Evolutionary conservation across 2,329 filamentous ascomycete species (phyloP), one percentile per base, ranked within the genome.

Genomic region (Hypoxylon sp.): DNA sequence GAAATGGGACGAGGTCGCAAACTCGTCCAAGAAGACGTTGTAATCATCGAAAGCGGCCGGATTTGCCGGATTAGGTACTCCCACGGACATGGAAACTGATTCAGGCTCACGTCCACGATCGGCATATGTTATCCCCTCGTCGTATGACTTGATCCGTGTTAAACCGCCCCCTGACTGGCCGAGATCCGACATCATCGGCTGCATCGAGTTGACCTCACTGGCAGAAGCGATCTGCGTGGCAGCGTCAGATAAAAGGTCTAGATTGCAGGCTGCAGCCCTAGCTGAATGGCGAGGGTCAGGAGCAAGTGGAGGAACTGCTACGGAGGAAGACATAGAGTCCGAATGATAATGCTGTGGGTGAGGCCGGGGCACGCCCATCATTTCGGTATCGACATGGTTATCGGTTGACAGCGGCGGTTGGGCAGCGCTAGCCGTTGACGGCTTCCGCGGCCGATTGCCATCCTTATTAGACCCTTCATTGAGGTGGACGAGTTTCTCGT

Each of bases 401-500:
- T 87, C 84, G 39, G 82, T 79, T 7, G 83, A 74, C n/a, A 82
- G 80, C 23, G 82, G 78, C 66, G 81, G 83, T 47, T 82, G 81
- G 62, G 78, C 73, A 61, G 76, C 74, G 57, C 77, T 79, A 58
- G 79, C 83, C 12, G 82, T 82, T 14, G 85, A 87, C n/a, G 81
- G 75, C 72, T 85, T 88, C 67, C 85, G 81, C 25, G 81, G 80
- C 56, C 85, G 81, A 72, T 73, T 79, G 68, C 78, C 82, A 73
- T 88, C 85, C 70, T 86, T 87, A 76, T 79, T 84, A 70, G 75
- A 75, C 27, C 82, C 83, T 76, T 88, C 85, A 78, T 86, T 88
- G 74, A 88, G 82, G 75, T 89, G 87, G 72, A 88, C 86, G 71
- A 89, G 84, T 78, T 88, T 89, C 78, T 88, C 85, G 78, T 89